Evolutionary conservation across 2,329 filamentous ascomycete species (phyloP).

Genomic region (Cladophialophora chaetospira): DNA sequence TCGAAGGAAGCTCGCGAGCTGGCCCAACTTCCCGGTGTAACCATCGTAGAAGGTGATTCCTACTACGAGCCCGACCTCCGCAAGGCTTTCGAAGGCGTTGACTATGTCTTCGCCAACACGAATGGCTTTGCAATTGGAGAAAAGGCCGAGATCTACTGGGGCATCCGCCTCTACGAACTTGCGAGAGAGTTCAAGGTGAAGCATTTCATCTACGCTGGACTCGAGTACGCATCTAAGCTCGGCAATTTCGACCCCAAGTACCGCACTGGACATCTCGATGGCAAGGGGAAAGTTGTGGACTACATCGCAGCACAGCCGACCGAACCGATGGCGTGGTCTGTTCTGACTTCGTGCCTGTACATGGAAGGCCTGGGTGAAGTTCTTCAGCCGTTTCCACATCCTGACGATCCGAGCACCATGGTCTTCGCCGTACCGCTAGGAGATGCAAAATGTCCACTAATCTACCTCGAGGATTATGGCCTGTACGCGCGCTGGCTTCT

Average conservation of each 20-base stretch:
- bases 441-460: constrained; percentile 44
- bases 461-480: constrained; percentile 50
- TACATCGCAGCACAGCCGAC: constrained; percentile 11
- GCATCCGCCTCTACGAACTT: constrained; percentile 40
- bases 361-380: constrained; percentile 33
- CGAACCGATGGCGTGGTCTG: constrained; percentile 7
- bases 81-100: constrained; percentile 47
- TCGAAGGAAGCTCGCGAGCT: constrained; percentile 48
- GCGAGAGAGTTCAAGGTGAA: constrained; percentile 38
- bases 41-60: constrained; percentile 50
- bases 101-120: constrained; percentile 55
- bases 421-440: not conserved
- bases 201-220: constrained; percentile 51
- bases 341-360: constrained; percentile 14
- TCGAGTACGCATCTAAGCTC: constrained; percentile 54
- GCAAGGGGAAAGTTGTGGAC: constrained; percentile 42
- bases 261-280: constrained; percentile 51
- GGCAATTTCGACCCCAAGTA: constrained; percentile 48
- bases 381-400: constrained; percentile 8
- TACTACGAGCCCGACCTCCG: constrained; percentile 49
- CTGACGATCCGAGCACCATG: not conserved
- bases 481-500: constrained; percentile 53
- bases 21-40: constrained; percentile 46
- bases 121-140: constrained; percentile 58
- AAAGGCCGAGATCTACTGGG: constrained; percentile 53